phyloP scores from a whole-genome alignment of 257 asterid species.

The Misopates orontium region DNA sequence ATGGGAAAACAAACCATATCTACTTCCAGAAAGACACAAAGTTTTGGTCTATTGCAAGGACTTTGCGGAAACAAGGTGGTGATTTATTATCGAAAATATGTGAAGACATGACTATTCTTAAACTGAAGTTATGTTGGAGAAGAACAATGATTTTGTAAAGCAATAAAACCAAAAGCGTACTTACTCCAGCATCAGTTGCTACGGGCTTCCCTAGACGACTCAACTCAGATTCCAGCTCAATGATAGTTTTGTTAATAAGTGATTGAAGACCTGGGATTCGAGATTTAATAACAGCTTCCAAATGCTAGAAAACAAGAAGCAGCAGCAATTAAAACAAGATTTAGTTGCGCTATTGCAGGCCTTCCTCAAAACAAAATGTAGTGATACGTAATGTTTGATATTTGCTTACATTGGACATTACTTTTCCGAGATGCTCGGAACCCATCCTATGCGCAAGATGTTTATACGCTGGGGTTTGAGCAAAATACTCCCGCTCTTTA shows the following conservation, averaged over 20 bases:
- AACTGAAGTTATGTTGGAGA: not conserved
- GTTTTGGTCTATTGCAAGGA: too few relatives aligned
- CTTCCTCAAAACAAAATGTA: not conserved
- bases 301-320: constrained; percentile 57
- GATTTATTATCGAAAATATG: not conserved
- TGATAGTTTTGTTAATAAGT: constrained; percentile 83
- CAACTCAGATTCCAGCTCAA: constrained; percentile 86
- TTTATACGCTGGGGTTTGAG: constrained; percentile 86
- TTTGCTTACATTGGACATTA: constrained; percentile 76
- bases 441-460: constrained; percentile 92
- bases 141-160: not conserved
- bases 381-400: not conserved
- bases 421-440: constrained; percentile 96
- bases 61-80: too few relatives aligned
- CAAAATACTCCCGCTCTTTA: constrained; percentile 87
- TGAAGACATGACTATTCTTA: not conserved
- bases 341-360: not conserved
- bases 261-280: constrained; percentile 99
- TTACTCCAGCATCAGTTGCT: constrained; percentile 98
- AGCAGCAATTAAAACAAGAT: constrained; percentile 15
- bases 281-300: constrained; percentile 97
- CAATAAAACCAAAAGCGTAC: constrained; percentile 22
- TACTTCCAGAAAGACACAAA: too few relatives aligned
- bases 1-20: too few relatives aligned
- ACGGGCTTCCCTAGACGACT: constrained; percentile 93